Conservation (phyloP, 176 grass and related monocot genomes). For the Rhynchospora tenuis region DNA sequence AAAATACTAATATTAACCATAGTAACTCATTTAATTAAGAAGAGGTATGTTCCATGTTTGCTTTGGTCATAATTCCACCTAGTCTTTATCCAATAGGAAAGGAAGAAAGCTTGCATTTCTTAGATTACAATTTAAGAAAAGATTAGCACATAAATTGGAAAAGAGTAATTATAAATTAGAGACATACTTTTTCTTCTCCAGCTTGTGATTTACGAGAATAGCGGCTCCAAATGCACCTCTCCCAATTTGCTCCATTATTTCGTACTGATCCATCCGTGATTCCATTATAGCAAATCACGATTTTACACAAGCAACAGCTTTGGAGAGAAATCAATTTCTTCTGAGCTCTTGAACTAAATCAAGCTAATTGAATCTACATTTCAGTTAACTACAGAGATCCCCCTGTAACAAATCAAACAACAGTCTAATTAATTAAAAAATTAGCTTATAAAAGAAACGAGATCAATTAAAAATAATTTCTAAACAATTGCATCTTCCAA, state of each 20-base stretch:
- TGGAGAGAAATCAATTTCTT: neutral
- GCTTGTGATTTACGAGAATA: conserved; percentile 99
- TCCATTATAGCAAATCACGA: conserved; percentile 49
- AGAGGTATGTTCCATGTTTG: neutral
- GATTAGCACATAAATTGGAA: neutral
- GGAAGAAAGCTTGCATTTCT: neutral
- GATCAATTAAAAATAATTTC: neutral
- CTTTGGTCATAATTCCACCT: neutral
- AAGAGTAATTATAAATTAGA: neutral
- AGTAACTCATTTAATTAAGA: neutral
- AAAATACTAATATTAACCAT: neutral
- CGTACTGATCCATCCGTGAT: conserved; percentile 95
- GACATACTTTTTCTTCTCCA: conserved; percentile 78
- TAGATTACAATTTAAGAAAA: neutral
- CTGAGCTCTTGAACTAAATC: neutral
- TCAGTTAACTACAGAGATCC: conserved; percentile 4
- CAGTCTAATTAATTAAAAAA: neutral
- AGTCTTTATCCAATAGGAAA: neutral
- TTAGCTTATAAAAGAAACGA: neutral
- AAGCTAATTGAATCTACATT: conserved; percentile 24
- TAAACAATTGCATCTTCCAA: neutral
- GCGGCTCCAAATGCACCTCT: conserved; percentile 94
- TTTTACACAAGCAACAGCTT: conserved; percentile 14
- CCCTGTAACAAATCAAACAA: neutral
- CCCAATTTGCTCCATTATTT: conserved; percentile 97